Percentiles rank a stretch among this genome's conserved stretches.
Conservation (phyloP, 2,329 filamentous ascomycete genomes). For the Paecilomyces formosus region DNA sequence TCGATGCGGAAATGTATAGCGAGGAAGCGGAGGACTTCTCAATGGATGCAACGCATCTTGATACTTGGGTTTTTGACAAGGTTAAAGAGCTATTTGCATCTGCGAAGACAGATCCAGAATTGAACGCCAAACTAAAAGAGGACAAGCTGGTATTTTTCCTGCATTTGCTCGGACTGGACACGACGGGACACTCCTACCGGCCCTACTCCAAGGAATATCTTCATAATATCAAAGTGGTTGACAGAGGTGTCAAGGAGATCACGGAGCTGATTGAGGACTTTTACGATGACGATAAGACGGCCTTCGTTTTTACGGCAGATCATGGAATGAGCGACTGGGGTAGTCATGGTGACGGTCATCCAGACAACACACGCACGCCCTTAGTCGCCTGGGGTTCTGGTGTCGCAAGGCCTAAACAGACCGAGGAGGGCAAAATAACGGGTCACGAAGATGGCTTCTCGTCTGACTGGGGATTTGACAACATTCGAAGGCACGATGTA, state of each 20-base stretch:
- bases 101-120: constrained; percentile 67
- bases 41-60: constrained; percentile 68
- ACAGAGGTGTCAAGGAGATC: constrained; percentile 80
- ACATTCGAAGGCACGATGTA: constrained; percentile 81
- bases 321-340: constrained; percentile 99
- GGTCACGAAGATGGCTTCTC: constrained; percentile 88
- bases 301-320: constrained; percentile 94
- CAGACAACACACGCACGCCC: constrained; percentile 91
- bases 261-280: constrained; percentile 75
- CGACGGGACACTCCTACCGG: constrained; percentile 73
- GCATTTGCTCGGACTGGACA: constrained; percentile 87
- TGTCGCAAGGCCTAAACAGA: constrained; percentile 64
- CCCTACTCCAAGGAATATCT: constrained; percentile 96
- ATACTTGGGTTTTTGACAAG: constrained; percentile 92
- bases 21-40: constrained; percentile 88
- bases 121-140: constrained; percentile 64
- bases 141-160: constrained; percentile 93
- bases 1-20: constrained; percentile 80
- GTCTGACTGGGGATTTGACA: constrained; percentile 75
- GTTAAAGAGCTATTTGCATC: constrained; percentile 80
- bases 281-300: constrained; percentile 75
- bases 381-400: constrained; percentile 91
- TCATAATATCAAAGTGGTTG: constrained; percentile 88
- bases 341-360: constrained; percentile 96
- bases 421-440: constrained; percentile 51